A percentile compares a stretch with the other conserved stretches of the same genome.
Evolutionary conservation across 2,329 filamentous ascomycete species (phyloP).

Genomic region (Cladophialophora psammophila): DNA sequence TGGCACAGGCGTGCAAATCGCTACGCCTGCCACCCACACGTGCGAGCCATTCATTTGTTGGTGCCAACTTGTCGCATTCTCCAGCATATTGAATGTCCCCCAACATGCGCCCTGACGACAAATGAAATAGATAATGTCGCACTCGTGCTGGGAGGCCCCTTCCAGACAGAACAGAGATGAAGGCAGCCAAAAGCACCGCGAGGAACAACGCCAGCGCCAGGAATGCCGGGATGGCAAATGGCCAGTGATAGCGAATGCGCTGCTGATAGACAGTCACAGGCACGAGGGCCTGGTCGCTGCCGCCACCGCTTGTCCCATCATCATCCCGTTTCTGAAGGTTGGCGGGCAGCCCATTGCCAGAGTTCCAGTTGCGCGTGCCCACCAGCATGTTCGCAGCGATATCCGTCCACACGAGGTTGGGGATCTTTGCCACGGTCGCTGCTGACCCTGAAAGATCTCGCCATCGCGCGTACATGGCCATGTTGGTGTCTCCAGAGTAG

Average conservation of each 20-base stretch:
- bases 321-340: constrained; percentile 31
- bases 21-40: constrained; percentile 26
- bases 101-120: constrained; percentile 30
- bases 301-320: constrained; percentile 16
- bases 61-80: constrained; percentile 27
- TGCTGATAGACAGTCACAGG: constrained; percentile 43
- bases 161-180: constrained; percentile 49
- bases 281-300: constrained; percentile 21
- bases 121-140: constrained; percentile 31
- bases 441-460: constrained; percentile 46
- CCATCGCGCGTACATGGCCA: constrained; percentile 53
- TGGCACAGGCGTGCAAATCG: constrained; percentile 17
- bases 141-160: constrained; percentile 25
- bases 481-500: constrained; percentile 47
- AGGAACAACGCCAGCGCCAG: constrained; percentile 49
- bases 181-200: constrained; percentile 46
- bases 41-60: constrained; percentile 31
- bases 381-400: constrained; percentile 53
- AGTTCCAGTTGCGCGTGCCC: constrained; percentile 46
- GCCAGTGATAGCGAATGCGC: constrained; percentile 45
- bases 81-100: constrained; percentile 26
- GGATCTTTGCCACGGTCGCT: constrained; percentile 45
- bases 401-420: constrained; percentile 58
- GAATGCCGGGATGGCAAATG: constrained; percentile 48
- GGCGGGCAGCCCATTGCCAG: constrained; percentile 15